These are phyloP conservation scores for Calocera viscosa DNA, from an alignment of 768 basidiomycete genomes.

Conservation along the genomic window DNA sequence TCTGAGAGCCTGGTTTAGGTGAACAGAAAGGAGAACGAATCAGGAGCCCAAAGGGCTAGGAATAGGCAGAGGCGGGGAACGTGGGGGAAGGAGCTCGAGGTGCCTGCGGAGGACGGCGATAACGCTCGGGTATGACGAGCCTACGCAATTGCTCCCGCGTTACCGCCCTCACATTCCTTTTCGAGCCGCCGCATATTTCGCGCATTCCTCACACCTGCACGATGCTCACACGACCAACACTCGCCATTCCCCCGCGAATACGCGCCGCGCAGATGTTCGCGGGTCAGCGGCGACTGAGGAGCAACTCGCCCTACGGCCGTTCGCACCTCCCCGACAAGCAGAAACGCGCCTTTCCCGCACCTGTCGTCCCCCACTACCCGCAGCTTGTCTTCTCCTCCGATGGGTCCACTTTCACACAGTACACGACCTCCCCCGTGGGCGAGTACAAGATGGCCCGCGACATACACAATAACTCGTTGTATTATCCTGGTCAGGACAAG, in stretches of 20 bases:
- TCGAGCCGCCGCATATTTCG: neutral
- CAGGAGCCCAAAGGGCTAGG: neutral
- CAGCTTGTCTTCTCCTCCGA: conserved; percentile 78
- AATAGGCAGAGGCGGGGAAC: neutral
- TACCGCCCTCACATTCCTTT: neutral
- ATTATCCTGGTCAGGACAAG: conserved; percentile 52
- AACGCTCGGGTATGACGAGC: neutral
- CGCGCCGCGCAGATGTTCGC: neutral
- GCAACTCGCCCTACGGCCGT: conserved; percentile 69
- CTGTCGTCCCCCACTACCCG: conserved; percentile 73
- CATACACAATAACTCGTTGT: conserved; percentile 77
- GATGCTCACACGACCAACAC: neutral
- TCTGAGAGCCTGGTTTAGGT: neutral
- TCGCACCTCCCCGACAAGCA: conserved; percentile 72
- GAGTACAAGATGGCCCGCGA: conserved; percentile 69
- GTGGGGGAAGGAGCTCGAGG: neutral
- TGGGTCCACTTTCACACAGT: conserved; percentile 76
- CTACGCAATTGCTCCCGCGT: neutral
- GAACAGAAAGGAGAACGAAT: neutral
- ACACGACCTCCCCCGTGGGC: conserved; percentile 77
- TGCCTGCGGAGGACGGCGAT: neutral
- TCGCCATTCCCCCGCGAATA: neutral
- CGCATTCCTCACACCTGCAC: neutral
- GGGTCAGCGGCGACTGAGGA: conserved; percentile 21
- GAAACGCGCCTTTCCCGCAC: conserved; percentile 57